Conservation (phyloP, 371 early-diverging fungal species). For the Dichotomocladium elegans region DNA sequence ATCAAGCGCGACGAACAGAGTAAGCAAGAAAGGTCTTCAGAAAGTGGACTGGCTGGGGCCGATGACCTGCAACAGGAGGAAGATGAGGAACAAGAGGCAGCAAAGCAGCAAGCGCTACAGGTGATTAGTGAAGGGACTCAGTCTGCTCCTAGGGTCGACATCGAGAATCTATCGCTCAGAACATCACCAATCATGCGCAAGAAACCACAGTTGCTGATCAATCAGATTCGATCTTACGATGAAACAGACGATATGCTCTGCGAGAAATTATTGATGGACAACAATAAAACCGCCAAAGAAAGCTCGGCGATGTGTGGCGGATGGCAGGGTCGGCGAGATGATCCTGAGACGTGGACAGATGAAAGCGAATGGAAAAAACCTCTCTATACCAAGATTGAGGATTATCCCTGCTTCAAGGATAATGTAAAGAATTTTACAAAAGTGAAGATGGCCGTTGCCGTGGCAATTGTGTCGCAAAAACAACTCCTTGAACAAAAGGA, state of each 20-base stretch:
- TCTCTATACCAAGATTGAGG: constrained; percentile 38
- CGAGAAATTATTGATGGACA: constrained; percentile 56
- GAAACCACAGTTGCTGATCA: constrained; percentile 41
- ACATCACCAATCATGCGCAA: constrained; percentile 33
- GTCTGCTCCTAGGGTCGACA: constrained; percentile 15
- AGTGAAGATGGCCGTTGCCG: constrained; percentile 20
- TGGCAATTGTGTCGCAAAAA: constrained; percentile 15
- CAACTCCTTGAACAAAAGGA: constrained; percentile 27
- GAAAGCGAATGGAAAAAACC: constrained; percentile 36
- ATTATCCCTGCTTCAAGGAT: constrained; percentile 63
- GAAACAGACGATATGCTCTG: constrained; percentile 41
- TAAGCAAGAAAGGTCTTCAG: constrained; percentile 1
- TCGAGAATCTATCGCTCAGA: constrained; percentile 17
- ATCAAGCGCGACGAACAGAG: constrained; percentile 11
- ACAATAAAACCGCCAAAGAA: constrained; percentile 50
- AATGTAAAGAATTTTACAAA: constrained; percentile 28
- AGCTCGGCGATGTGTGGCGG: constrained; percentile 41
- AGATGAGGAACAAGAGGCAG: constrained; percentile 23
- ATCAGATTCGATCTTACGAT: constrained; percentile 34
- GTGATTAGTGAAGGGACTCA: constrained; percentile 29
- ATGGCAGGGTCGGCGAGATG: constrained; percentile 29
- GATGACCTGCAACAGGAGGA: constrained; percentile 18
- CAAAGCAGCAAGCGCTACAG: constrained; percentile 38
- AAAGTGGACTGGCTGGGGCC: no score
- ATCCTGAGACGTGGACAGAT: constrained; percentile 37